phyloP scores from a whole-genome alignment of 1,139 yeast genomes.

The Wickerhamiella infanticola region DNA sequence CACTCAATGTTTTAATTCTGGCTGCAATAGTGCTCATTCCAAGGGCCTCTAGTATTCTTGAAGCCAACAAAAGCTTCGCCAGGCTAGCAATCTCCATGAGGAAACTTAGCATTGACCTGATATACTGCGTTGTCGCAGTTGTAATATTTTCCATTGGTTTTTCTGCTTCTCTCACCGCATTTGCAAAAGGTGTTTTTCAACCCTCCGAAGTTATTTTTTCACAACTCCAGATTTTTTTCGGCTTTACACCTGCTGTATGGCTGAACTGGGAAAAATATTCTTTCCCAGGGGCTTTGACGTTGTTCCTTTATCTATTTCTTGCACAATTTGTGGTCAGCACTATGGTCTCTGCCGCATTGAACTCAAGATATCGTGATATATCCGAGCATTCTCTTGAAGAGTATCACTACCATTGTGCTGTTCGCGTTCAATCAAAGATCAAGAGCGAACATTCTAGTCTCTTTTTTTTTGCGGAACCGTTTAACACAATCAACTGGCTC shows the following conservation, averaged over 20 bases:
- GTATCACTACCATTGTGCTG: slow-evolving; percentile 26
- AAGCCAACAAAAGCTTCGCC: slow-evolving; percentile 40
- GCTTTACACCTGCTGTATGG: slow-evolving; percentile 54
- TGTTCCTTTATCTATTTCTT: slow-evolving; percentile 39
- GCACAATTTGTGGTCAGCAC: slow-evolving; percentile 45
- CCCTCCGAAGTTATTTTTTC: slow-evolving; percentile 40
- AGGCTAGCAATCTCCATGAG: slow-evolving; percentile 38
- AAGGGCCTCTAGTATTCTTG: slow-evolving; percentile 38
- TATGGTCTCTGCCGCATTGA: slow-evolving; percentile 41
- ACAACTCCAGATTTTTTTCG: slow-evolving; percentile 41
- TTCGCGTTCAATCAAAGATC: slow-evolving; percentile 27
- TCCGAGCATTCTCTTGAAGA: slow-evolving; percentile 27
- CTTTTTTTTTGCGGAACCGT: slow-evolving; percentile 27
- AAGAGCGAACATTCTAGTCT: slow-evolving; percentile 26
- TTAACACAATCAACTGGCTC: slow-evolving; percentile 24
- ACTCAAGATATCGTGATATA: slow-evolving; percentile 26
- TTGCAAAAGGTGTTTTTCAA: slow-evolving; percentile 32
- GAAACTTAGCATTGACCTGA: slow-evolving; percentile 39
- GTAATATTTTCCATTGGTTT: slow-evolving; percentile 42
- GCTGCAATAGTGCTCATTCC: slow-evolving; percentile 42
- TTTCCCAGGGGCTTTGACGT: slow-evolving; percentile 33
- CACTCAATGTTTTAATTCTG: slow-evolving; percentile 33
- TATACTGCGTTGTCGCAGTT: slow-evolving; percentile 38
- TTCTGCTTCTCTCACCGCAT: slow-evolving; percentile 35
- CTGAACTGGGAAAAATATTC: slow-evolving; percentile 40